Percentiles rank a stretch among this genome's conserved stretches.
These are phyloP conservation scores for Ustilago cynodontis DNA, from an alignment of 1,284 basidiomycete genomes.

Conservation along the genomic window DNA sequence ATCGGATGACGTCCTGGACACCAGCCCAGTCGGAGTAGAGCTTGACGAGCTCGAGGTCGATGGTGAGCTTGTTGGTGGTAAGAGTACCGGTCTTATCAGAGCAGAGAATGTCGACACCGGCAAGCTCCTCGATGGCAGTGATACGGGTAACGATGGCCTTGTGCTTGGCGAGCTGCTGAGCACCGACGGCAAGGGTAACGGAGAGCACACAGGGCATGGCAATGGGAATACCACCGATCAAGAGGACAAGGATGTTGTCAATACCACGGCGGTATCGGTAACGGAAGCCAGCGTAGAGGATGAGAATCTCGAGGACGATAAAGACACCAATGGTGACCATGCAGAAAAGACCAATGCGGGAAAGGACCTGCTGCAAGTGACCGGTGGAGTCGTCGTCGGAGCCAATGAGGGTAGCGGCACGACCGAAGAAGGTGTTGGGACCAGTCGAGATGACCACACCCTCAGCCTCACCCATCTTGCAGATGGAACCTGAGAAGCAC, in stretches of 20 bases:
- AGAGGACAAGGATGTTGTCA: constrained; percentile 96
- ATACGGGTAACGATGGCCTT: constrained; percentile 97
- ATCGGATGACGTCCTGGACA: constrained; percentile 88
- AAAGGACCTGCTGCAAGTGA: constrained; percentile 86
- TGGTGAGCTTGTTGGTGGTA: constrained; percentile 96
- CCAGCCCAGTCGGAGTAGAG: constrained; percentile 86
- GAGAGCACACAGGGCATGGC: constrained; percentile 97
- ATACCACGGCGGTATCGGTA: constrained; percentile 82
- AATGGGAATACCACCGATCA: constrained; percentile 98
- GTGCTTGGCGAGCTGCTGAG: constrained; percentile 90
- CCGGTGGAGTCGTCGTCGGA: constrained; percentile 84
- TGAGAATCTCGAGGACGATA: constrained; percentile 89
- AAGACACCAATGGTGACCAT: constrained; percentile 92
- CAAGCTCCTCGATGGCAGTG: constrained; percentile 92
- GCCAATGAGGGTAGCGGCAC: constrained; percentile 89
- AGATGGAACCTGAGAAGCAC: constrained; percentile 81
- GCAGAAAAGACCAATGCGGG: constrained; percentile 87
- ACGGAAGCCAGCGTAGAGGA: constrained; percentile 84
- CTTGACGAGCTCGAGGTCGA: constrained; percentile 90
- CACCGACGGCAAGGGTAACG: constrained; percentile 95
- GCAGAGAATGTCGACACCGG: constrained; percentile 94
- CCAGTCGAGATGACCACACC: constrained; percentile 94
- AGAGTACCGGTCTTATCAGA: constrained; percentile 98
- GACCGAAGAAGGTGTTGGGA: constrained; percentile 90
- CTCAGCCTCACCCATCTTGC: constrained; percentile 80